Evolutionary conservation across 2,329 filamentous ascomycete genomes (phyloP).

Genomic region (Periglandula ipomoeae): DNA sequence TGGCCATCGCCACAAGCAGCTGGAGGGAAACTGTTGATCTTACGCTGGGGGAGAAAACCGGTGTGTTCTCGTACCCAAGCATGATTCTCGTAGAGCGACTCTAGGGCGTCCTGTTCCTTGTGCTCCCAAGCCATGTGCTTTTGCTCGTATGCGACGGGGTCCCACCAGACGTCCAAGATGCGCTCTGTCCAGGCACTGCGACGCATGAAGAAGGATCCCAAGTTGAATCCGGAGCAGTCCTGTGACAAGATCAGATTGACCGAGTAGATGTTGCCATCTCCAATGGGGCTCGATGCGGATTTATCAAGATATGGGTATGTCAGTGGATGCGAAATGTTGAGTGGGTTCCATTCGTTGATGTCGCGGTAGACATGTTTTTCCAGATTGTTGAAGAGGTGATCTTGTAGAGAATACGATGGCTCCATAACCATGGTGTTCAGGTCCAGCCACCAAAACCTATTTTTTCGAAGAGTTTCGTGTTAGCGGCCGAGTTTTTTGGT

Average conservation of each 20-base stretch:
- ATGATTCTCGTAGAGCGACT: constrained; percentile 83
- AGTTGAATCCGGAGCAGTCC: constrained; percentile 92
- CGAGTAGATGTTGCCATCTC: constrained; percentile 68
- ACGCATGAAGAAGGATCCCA: constrained; percentile 88
- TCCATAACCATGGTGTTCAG: constrained; percentile 99
- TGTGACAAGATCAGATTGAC: constrained; percentile 86
- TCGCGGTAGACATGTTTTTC: constrained; percentile 74
- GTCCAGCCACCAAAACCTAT: constrained; percentile 99
- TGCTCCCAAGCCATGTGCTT: constrained; percentile 99
- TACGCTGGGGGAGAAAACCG: constrained; percentile 82
- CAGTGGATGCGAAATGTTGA: constrained; percentile 84
- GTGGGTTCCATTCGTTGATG: constrained; percentile 91
- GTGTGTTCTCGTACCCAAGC: constrained; percentile 87
- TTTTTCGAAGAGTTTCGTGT: constrained; percentile 5
- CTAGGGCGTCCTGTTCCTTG: constrained; percentile 93
- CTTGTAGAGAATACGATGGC: constrained; percentile 78
- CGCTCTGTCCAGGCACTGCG: constrained; percentile 85
- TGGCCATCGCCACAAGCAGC: constrained; percentile 73
- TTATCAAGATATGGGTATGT: constrained; percentile 67
- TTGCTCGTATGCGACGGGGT: constrained; percentile 94
- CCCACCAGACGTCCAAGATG: constrained; percentile 95
- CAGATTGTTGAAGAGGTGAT: constrained; percentile 80
- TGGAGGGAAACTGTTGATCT: constrained; percentile 87
- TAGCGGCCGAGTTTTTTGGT: not conserved
- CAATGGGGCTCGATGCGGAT: constrained; percentile 59